Conservation (phyloP, 1,139 yeast genomes). For the Kluyveromyces sp. region DNA sequence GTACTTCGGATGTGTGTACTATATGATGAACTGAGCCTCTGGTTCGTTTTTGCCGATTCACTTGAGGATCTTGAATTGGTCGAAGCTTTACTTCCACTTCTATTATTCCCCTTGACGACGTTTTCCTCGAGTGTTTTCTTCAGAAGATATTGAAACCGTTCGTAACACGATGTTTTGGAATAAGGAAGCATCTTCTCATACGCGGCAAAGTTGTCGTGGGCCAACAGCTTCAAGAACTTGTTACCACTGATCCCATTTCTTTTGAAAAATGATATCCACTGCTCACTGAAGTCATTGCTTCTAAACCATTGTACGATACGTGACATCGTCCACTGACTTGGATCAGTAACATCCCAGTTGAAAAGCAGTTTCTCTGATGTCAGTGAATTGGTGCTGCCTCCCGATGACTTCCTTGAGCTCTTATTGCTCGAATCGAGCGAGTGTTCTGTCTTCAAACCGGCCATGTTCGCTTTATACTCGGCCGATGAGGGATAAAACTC, state of each 20-base stretch:
- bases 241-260: slow-evolving; percentile 56
- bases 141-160: slow-evolving; percentile 48
- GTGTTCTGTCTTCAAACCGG: slow-evolving; percentile 1
- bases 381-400: slow-evolving; percentile 24
- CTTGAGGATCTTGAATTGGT: slow-evolving; percentile 23
- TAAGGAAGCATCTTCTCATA: slow-evolving; percentile 45
- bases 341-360: slow-evolving; percentile 39
- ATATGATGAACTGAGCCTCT: not conserved
- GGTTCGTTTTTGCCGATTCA: slow-evolving; percentile 15
- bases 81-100: slow-evolving; percentile 18
- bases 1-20: slow-evolving; percentile 10
- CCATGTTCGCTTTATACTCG: slow-evolving; percentile 6
- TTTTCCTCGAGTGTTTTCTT: slow-evolving; percentile 42
- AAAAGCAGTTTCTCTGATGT: slow-evolving; percentile 30
- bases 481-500: slow-evolving; percentile 7
- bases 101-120: slow-evolving; percentile 26
- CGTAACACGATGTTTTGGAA: slow-evolving; percentile 43
- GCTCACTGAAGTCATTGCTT: slow-evolving; percentile 55
- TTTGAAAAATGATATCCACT: slow-evolving; percentile 64
- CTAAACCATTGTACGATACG: slow-evolving; percentile 67
- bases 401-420: slow-evolving; percentile 28
- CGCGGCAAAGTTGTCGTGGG: slow-evolving; percentile 51
- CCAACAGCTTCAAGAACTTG: slow-evolving; percentile 58
- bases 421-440: not conserved
- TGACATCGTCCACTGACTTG: slow-evolving; percentile 60